Percentiles rank a stretch among this genome's conserved stretches.
Evolutionary conservation across 805 yeast species (phyloP).

Genomic region (Candida ponderosae): DNA sequence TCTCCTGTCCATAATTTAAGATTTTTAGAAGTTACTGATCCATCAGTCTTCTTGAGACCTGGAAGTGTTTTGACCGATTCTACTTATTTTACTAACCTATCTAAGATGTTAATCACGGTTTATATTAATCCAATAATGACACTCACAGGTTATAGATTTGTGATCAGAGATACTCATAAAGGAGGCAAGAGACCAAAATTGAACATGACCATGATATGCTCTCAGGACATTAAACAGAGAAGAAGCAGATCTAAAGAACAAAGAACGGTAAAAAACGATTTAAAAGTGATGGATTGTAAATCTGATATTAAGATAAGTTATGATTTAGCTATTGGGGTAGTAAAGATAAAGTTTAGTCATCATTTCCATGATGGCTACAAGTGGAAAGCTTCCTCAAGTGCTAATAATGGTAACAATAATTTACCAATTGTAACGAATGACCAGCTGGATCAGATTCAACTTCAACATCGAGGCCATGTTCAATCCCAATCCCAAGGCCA

Average conservation of each 20-base stretch:
- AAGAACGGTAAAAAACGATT: slow-evolving; percentile 28
- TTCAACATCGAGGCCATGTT: too few species aligned
- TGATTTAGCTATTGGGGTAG: slow-evolving; percentile 28
- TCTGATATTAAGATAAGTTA: slow-evolving; percentile 32
- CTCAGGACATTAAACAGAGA: slow-evolving; percentile 36
- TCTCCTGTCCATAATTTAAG: background rate
- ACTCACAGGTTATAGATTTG: slow-evolving; percentile 34
- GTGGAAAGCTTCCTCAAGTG: slow-evolving; percentile 21
- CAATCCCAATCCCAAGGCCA: too few species aligned
- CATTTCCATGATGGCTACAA: slow-evolving; percentile 31
- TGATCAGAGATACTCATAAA: slow-evolving; percentile 37
- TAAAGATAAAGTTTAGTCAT: slow-evolving; percentile 30
- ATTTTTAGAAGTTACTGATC: slow-evolving; percentile 20
- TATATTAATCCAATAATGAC: slow-evolving; percentile 33
- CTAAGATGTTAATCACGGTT: slow-evolving; percentile 25
- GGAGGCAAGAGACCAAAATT: slow-evolving; percentile 33
- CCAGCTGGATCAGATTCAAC: too few species aligned
- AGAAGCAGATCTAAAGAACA: slow-evolving; percentile 32
- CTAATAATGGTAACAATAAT: too few species aligned
- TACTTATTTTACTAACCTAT: background rate
- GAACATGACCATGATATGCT: slow-evolving; percentile 36
- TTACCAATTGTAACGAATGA: too few species aligned
- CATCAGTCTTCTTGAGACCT: slow-evolving; percentile 22
- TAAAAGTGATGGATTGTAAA: slow-evolving; percentile 33
- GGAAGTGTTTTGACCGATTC: too few species aligned